Base-by-base conservation (phyloP, 352 stramenopile species). In the Aphanomyces invadans region DNA sequence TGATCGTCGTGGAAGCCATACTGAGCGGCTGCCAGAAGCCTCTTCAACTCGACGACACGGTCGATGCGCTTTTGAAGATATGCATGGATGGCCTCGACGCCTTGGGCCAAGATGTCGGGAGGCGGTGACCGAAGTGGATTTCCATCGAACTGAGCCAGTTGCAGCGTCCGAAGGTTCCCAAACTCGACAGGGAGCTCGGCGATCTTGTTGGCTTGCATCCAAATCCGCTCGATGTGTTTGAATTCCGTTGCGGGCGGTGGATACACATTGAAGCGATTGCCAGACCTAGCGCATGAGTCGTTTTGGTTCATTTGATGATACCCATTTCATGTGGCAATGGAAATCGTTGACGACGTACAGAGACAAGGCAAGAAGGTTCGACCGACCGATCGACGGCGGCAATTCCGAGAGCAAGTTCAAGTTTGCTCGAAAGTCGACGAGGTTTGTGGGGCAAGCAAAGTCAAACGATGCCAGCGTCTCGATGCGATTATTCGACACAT, bases 201-300 rank as follows among this genome's bases (percentile, higher is more conserved):
- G 23, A 91, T 70, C 44, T 85, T 81, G 73, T 91, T 90, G 68
- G 75, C 88, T 54, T 90, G 83, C 70, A 91, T 83, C 23, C 81
- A 65, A 9, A 90, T 57, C 0, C 71, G 62, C 46, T 74, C 62
- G 3, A 81, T 78, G 1, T 63, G 31, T 5, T 76, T 71, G n/a
- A 91, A 71, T 9, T 65, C 28, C 21, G 87, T 60, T 5, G 89
- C 70, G 2, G 71, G 67, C 0, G 65, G 10, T 1, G 81, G 81
- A n/a, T 90, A 80, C 17, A 73, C 67, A 5, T 44, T 54, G n/a
- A 91, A 69, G 28, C 65, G 45, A 56, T 91, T 91, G 4, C 83
- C 83, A 10, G 81, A 75, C 32, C 60, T 67, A n/a, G n/a, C n/a
- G n/a, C n/a, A n/a, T n/a, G n/a, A n/a, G n/a, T n/a, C n/a, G n/a